These are phyloP conservation scores for Aspergillus felis DNA, from an alignment of 2,329 filamentous ascomycete species.

Conservation along the genomic window DNA sequence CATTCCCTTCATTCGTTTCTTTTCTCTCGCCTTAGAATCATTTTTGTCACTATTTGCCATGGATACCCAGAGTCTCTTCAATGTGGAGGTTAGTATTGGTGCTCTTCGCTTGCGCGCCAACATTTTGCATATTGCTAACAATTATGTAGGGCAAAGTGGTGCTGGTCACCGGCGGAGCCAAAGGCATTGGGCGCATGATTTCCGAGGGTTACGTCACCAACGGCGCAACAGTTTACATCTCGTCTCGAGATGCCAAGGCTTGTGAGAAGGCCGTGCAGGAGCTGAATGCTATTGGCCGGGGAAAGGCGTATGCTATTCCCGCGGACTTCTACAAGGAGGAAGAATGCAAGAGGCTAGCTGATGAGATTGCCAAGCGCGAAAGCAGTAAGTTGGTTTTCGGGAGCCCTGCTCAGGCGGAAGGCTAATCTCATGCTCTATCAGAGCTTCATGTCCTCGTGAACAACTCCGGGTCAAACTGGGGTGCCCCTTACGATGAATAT, in stretches of 20 bases:
- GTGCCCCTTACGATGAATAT: constrained; percentile 56
- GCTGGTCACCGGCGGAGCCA: constrained; percentile 50
- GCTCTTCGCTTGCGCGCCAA: constrained; percentile 47
- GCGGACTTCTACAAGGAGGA: constrained; percentile 52
- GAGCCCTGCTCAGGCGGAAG: not conserved
- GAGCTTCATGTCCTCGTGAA: constrained; percentile 49
- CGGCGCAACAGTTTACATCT: constrained; percentile 52
- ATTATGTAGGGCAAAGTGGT: constrained; percentile 40
- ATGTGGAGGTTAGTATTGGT: constrained; percentile 51
- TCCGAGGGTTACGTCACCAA: constrained; percentile 52
- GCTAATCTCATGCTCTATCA: constrained; percentile 18
- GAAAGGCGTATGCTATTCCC: constrained; percentile 49
- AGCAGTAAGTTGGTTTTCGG: constrained; percentile 51
- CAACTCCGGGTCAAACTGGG: constrained; percentile 53
- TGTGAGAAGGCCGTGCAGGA: constrained; percentile 45
- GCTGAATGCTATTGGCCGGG: constrained; percentile 50
- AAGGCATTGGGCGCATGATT: constrained; percentile 53
- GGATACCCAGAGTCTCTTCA: constrained; percentile 55
- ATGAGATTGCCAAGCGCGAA: constrained; percentile 46
- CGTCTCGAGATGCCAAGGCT: constrained; percentile 50
- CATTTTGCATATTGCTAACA: constrained; percentile 47
- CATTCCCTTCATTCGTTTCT: not conserved
- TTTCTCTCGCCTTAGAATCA: not conserved
- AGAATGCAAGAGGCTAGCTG: constrained; percentile 46
- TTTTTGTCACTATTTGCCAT: constrained; percentile 32